Conservation (phyloP, 371 early-diverging fungal species). For the Actinomortierella wolfii region DNA sequence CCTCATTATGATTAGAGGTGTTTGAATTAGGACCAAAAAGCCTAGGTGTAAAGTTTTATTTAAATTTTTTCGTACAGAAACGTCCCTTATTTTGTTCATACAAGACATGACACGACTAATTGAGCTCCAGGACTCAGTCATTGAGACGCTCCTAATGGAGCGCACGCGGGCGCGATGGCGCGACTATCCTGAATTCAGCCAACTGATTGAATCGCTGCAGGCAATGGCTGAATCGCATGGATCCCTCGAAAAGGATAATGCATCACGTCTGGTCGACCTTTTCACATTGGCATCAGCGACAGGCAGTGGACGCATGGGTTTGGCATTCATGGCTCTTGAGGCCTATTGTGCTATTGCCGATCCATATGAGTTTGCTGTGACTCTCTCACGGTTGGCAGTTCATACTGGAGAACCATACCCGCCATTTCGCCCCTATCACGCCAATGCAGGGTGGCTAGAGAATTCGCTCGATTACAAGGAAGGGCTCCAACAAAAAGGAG, state of each 20-base stretch:
- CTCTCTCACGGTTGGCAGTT: constrained; percentile 18
- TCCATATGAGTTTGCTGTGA: constrained; percentile 16
- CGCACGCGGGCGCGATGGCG: constrained; percentile 31
- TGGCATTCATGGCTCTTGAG: constrained; percentile 17
- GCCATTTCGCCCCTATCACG: constrained; percentile 1
- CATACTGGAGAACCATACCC: constrained; percentile 29
- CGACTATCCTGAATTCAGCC: constrained; percentile 22
- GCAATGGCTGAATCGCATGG: constrained; percentile 7
- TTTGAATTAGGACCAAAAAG: no score
- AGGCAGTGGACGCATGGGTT: constrained; percentile 22
- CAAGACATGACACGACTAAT: not conserved
- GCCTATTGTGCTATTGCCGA: constrained; percentile 25
- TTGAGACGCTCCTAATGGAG: constrained; percentile 19
- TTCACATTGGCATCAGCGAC: constrained; percentile 18
- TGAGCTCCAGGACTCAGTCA: constrained; percentile 1
- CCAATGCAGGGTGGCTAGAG: constrained; percentile 23
- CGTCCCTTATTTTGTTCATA: not conserved
- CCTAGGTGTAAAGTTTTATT: no score
- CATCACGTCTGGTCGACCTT: constrained; percentile 15
- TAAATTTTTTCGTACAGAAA: no score
- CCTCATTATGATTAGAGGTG: no score
- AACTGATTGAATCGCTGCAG: constrained; percentile 17
- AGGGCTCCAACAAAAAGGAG: constrained; percentile 28
- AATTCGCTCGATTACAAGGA: constrained; percentile 31
- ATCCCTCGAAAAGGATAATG: not conserved